Conservation (phyloP, 1,284 basidiomycete genomes). For the Somion occarium region DNA sequence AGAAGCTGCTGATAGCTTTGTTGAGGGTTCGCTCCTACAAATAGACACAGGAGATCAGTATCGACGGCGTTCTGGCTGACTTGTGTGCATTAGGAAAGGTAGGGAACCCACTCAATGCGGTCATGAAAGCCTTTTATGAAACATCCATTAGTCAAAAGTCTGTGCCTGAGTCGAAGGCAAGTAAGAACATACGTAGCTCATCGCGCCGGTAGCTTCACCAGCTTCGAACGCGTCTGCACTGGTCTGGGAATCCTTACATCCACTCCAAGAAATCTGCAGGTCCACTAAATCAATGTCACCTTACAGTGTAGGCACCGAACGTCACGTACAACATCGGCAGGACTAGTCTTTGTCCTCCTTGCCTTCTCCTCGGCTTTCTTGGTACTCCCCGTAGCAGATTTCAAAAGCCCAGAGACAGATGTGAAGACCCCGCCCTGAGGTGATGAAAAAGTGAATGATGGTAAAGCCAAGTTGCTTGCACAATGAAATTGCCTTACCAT, state of each 20-base stretch:
- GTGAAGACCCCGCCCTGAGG: slow-evolving; percentile 54
- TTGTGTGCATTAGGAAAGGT: slow-evolving; percentile 8
- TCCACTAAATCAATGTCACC: slow-evolving; percentile 19
- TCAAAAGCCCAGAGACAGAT: slow-evolving; percentile 36
- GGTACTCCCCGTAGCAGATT: slow-evolving; percentile 34
- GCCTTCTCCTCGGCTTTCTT: slow-evolving; percentile 62
- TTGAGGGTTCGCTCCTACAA: slow-evolving; percentile 53
- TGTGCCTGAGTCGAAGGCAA: background rate
- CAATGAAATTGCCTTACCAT: slow-evolving; percentile 31
- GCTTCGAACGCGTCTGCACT: slow-evolving; percentile 85
- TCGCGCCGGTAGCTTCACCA: slow-evolving; percentile 84
- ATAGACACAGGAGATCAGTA: slow-evolving; percentile 1
- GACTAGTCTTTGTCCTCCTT: slow-evolving; percentile 69
- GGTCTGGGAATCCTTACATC: slow-evolving; percentile 92
- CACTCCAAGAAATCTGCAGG: slow-evolving; percentile 70
- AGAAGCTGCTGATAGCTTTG: slow-evolving; percentile 83
- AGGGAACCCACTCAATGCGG: slow-evolving; percentile 45
- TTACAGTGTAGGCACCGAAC: slow-evolving; percentile 29
- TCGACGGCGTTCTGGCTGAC: slow-evolving; percentile 1
- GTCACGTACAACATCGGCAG: slow-evolving; percentile 56
- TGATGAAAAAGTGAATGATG: background rate
- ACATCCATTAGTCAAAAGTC: slow-evolving; percentile 1
- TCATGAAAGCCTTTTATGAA: slow-evolving; percentile 68
- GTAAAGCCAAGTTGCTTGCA: background rate
- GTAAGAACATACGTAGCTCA: slow-evolving; percentile 58